Evolutionary conservation across 139 green algal species (phyloP).

Genomic region (Trebouxia sp.): DNA sequence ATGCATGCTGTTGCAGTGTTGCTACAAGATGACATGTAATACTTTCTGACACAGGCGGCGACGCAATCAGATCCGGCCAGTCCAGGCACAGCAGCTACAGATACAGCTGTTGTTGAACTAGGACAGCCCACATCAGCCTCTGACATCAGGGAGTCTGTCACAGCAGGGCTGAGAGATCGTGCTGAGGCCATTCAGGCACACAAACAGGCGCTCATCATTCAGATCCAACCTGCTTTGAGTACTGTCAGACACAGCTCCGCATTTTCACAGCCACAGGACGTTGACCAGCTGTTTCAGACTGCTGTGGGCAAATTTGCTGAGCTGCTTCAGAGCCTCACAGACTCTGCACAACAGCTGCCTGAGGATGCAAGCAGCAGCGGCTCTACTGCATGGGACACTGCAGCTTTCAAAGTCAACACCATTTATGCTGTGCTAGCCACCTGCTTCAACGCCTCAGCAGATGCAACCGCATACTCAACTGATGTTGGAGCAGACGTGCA

Average conservation of each 20-base stretch:
- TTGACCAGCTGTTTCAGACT: neutral
- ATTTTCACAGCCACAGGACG: neutral
- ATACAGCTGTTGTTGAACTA: neutral
- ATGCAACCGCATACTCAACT: neutral
- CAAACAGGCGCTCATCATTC: neutral
- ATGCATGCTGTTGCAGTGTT: neutral
- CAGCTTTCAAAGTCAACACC: neutral
- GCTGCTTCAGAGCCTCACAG: neutral
- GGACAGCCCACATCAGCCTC: neutral
- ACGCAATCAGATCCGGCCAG: neutral
- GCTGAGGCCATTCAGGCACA: neutral
- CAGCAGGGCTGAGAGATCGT: neutral
- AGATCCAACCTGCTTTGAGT: neutral
- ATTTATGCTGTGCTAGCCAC: neutral
- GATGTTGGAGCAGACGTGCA: neutral
- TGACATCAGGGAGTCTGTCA: neutral
- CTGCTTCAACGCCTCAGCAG: neutral
- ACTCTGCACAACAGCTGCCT: neutral
- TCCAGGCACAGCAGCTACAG: neutral
- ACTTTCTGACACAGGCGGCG: too few relatives aligned
- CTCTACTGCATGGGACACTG: neutral
- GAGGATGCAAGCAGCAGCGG: too few relatives aligned
- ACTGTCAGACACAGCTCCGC: too few relatives aligned
- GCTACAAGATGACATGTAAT: too few relatives aligned
- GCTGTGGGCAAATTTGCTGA: neutral